Evolutionary conservation across 768 basidiomycete species (phyloP).

Genomic region (Suillus ampliporus): DNA sequence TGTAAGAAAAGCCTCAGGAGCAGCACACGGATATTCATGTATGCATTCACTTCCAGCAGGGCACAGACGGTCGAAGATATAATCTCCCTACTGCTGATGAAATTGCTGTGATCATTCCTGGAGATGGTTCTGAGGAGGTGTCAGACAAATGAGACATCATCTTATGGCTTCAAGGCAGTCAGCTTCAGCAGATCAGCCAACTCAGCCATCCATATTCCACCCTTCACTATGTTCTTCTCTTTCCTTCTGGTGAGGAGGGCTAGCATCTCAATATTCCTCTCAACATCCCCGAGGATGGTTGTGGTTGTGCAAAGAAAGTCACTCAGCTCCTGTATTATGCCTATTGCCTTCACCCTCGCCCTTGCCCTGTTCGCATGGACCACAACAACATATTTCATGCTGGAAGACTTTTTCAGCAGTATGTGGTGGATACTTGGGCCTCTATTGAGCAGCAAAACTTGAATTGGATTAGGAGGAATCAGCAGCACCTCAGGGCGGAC

Average conservation of each 20-base stretch:
- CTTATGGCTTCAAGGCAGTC: constrained; percentile 25
- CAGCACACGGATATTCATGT: constrained; percentile 20
- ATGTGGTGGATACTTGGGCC: constrained; percentile 52
- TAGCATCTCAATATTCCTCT: constrained; percentile 39
- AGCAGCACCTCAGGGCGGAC: constrained; percentile 39
- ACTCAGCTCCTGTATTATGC: constrained; percentile 37
- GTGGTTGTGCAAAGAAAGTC: constrained; percentile 22
- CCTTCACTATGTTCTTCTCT: constrained; percentile 51
- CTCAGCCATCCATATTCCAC: constrained; percentile 41
- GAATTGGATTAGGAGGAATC: constrained; percentile 39
- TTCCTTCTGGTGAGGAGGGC: constrained; percentile 45
- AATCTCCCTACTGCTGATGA: constrained; percentile 51
- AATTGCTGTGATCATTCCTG: constrained; percentile 49
- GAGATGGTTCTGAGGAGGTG: constrained; percentile 24
- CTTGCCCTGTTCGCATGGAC: constrained; percentile 20
- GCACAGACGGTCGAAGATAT: constrained; percentile 41
- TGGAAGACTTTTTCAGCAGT: constrained; percentile 50
- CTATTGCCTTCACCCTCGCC: constrained; percentile 39
- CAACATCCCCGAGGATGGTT: not conserved
- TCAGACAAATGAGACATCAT: constrained; percentile 41
- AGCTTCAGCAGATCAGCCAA: constrained; percentile 38
- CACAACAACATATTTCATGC: constrained; percentile 38
- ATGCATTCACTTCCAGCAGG: constrained; percentile 12
- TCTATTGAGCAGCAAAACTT: constrained; percentile 47
- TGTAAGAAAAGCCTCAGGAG: constrained; percentile 25